Base-by-base conservation (phyloP, 139 green algal species). In the Picochlorum sp. region DNA sequence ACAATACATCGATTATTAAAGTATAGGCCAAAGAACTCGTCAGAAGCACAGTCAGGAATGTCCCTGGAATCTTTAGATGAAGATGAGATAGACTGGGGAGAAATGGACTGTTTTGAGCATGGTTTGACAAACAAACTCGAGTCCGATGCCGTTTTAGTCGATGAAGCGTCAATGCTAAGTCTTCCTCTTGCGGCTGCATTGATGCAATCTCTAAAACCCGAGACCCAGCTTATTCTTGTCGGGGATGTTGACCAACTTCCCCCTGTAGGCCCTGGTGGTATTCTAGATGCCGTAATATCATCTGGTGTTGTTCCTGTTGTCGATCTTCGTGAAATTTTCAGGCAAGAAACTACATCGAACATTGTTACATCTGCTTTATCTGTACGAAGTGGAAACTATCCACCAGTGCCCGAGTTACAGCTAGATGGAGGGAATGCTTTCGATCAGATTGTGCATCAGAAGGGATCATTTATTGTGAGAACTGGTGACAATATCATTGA, bases 161-260 rank as follows among this genome's bases (percentile, higher is more conserved):
- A 95, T 41, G 88, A 95, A 77, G 75, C 75, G 10, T 86, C 75
- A 30, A 95, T 95, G 87, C 73, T 95, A 65, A 82, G 88, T 65
- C 49, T 90, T 50, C 77, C 76, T 9, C 70, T 95, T 24, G 80
- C 77, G 1, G 75, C 78, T 1, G 82, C 84, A 8, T 75, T 95
- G 11, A 50, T 95, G 21, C 55, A 71, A 4, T 84, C 86, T 34
- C 47, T 92, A 30, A 65, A 63, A 3, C 45, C 69, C 1, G 37
- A 61, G 23, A 72, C 49, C 60, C 78, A 81, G 63, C 68, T 95
- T 15, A 66, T 95, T 30, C 71, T 95, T 30, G 81, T 95, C 21
- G 88, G 88, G n/a, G 88, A 95, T 66, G 75, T 79, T 7, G 84
- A 95, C 72, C 88, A 95, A 84, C 82, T 95, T 66, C 88, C 85